Percentiles rank a stretch among this genome's conserved stretches.
Evolutionary conservation across 148 eudicot genomes (phyloP).

Genomic region (Persicaria maculosa): DNA sequence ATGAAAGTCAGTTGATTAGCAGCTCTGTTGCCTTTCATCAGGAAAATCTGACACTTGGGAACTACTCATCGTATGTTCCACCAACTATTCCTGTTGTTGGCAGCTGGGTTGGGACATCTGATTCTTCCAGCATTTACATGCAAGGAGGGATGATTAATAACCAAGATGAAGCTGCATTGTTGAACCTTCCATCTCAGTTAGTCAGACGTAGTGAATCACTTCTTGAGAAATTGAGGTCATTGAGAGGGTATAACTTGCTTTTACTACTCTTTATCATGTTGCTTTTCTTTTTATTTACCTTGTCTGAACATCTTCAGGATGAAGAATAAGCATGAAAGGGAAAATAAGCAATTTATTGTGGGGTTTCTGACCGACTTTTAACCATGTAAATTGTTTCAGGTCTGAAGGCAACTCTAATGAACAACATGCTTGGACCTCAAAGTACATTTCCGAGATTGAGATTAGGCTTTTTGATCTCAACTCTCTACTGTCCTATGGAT

Average conservation of each 20-base stretch:
- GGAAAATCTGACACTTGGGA: slow-evolving; percentile 21
- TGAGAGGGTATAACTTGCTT: slow-evolving; percentile 38
- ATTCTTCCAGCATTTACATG: slow-evolving; percentile 22
- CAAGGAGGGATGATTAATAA: slow-evolving; percentile 21
- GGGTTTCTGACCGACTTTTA: neutral
- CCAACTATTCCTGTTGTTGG: slow-evolving; percentile 18
- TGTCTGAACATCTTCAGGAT: neutral
- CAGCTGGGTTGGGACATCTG: slow-evolving; percentile 15
- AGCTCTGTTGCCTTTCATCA: slow-evolving; percentile 20
- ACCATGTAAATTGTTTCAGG: slow-evolving; percentile 25
- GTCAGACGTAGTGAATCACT: slow-evolving; percentile 47
- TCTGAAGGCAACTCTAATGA: slow-evolving; percentile 29
- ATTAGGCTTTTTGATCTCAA: slow-evolving; percentile 72
- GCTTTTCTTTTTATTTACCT: neutral
- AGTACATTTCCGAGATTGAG: slow-evolving; percentile 55
- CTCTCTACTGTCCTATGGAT: slow-evolving; percentile 55
- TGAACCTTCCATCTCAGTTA: slow-evolving; percentile 41
- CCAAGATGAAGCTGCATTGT: slow-evolving; percentile 21
- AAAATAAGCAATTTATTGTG: neutral
- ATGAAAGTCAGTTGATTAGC: slow-evolving; percentile 17
- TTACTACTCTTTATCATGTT: neutral
- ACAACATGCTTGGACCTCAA: slow-evolving; percentile 35
- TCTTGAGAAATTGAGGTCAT: slow-evolving; percentile 52
- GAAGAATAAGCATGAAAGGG: neutral
- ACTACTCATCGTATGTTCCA: slow-evolving; percentile 17